Conservation (phyloP, 106 monocot species). For the Hemerocallis citrina region DNA sequence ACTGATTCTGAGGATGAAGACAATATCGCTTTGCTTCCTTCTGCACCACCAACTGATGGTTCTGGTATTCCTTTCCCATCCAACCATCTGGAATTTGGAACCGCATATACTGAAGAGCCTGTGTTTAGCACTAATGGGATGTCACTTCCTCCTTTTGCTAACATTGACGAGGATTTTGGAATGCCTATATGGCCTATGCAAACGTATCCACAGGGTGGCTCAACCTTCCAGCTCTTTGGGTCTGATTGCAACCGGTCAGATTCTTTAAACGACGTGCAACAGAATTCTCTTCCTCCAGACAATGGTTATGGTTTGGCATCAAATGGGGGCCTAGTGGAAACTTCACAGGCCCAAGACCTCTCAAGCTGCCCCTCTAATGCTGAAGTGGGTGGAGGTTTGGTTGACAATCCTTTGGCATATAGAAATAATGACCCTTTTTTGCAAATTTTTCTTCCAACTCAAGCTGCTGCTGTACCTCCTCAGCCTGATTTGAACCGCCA, state of each 20-base stretch:
- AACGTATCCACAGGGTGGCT: constrained; percentile 17
- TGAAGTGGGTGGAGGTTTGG: constrained; percentile 27
- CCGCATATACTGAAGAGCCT: constrained; percentile 18
- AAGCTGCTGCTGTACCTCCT: constrained; percentile 8
- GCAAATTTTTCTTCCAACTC: constrained; percentile 59
- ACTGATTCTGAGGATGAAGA: constrained; percentile 83
- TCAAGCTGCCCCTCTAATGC: background rate
- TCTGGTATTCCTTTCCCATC: constrained; percentile 7
- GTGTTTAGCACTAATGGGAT: constrained; percentile 21
- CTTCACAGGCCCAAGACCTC: constrained; percentile 7
- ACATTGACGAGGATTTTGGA: constrained; percentile 31
- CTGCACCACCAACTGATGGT: constrained; percentile 3
- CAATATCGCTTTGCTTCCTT: constrained; percentile 19
- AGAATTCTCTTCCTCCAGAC: constrained; percentile 2
- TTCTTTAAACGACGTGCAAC: constrained; percentile 18
- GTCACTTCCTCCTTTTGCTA: constrained; percentile 21
- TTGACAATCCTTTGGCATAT: constrained; percentile 52
- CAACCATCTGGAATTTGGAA: constrained; percentile 28
- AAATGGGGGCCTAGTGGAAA: constrained; percentile 2
- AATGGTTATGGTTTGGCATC: constrained; percentile 7
- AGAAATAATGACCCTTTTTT: constrained; percentile 44
- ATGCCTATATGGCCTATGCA: constrained; percentile 37
- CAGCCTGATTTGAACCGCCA: constrained; percentile 20
- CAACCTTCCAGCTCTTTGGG: constrained; percentile 40
- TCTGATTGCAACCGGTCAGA: constrained; percentile 24